Base-by-base conservation (phyloP, 2,329 filamentous ascomycete genomes). In the Microsporum ferrugineum region DNA sequence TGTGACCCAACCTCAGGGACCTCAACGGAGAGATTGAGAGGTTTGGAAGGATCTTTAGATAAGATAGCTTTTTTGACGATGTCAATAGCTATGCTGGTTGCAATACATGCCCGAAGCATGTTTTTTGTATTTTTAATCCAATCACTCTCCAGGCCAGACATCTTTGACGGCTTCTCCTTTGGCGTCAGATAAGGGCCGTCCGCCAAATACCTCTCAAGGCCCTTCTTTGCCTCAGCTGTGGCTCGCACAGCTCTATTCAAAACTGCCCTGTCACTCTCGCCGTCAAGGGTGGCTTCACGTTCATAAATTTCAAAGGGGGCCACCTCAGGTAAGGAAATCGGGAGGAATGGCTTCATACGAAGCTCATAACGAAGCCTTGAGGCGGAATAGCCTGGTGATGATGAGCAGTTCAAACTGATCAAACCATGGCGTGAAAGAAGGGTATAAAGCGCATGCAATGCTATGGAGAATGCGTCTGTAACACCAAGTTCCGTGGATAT, bases 311-410 rank as follows among this genome's bases (percentile, higher is more conserved):
- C 82, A 64, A 83, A 87, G 0, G 82, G 75, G 0, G 88, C 84
- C 10, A 89, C 78, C 62, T 84, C 81, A 0, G 89, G 88, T 1
- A 89, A 78, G 7, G 82, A 80, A 61, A 95, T 81, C 5, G 77
- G 71, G 0, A 86, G 78, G 68, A 95, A 96, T 0, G 90, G 89
- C 68, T 88, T 88, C 89, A 95, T 94, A 62, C 91, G 87, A 7
- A 95, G 76, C 66, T 94, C 88, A 71, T 94, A 91, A 10, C 89
- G 84, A 3, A 91, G 76, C 36, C 79, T 74, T 61, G 88, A 82
- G 14, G 81, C 82, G 61, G 85, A 83, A 70, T 91, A 95, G 0
- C 87, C 85, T 77, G 0, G 73, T 72, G 3, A 79, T 82, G 0
- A 75, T 61, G 58, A 77, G 74, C 66, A 90, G 66, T 63, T 85